Evolutionary conservation across 345 rosid genomes (phyloP).

Genomic region (Syzygium aqueum): DNA sequence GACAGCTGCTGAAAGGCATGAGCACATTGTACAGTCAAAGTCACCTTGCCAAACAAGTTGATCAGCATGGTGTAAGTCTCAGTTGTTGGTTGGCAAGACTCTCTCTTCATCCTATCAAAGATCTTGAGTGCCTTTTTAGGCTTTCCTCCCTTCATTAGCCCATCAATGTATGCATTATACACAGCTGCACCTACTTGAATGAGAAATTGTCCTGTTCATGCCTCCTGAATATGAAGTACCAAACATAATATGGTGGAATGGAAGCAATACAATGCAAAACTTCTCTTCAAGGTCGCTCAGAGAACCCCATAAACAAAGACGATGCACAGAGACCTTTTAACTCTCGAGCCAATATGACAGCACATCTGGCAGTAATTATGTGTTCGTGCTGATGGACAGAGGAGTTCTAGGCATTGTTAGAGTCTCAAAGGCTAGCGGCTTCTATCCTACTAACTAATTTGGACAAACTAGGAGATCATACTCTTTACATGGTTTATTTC

Average conservation of each 20-base stretch:
- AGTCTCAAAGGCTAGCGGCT: background rate
- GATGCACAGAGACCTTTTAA: background rate
- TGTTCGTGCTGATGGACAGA: background rate
- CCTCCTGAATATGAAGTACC: background rate
- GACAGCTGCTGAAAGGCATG: background rate
- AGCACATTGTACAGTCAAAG: background rate
- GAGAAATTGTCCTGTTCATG: background rate
- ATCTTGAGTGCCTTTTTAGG: conserved; percentile 51
- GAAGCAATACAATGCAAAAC: background rate
- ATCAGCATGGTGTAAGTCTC: conserved; percentile 88
- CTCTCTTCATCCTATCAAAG: conserved; percentile 70
- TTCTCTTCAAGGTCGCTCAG: background rate
- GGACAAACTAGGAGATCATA: background rate
- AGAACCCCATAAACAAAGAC: background rate
- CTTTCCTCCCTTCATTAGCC: conserved; percentile 63
- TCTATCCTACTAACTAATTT: background rate
- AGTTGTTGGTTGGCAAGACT: conserved; percentile 49
- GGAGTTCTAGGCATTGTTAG: background rate
- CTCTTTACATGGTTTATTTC: background rate
- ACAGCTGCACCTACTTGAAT: conserved; percentile 47
- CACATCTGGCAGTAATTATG: background rate
- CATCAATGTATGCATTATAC: conserved; percentile 80
- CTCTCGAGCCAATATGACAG: background rate
- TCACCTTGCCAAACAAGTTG: conserved; percentile 85
- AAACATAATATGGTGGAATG: background rate